Conservation (phyloP, 768 basidiomycete species). For the Lactarius quietus region DNA sequence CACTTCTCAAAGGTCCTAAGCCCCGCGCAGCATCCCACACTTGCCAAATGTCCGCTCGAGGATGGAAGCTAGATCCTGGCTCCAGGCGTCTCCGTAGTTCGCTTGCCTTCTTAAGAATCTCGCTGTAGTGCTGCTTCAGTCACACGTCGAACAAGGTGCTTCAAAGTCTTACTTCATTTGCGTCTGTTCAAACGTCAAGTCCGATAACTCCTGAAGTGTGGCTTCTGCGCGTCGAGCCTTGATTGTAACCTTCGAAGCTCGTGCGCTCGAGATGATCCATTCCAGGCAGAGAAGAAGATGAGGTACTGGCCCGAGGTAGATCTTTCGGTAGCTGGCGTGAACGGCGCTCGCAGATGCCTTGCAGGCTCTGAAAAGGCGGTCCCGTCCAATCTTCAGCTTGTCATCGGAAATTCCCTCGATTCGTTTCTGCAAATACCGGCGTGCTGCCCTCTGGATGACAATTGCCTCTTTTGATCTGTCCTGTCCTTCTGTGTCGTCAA, state of each 20-base stretch:
- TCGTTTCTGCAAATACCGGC: neutral
- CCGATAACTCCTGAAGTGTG: conserved; percentile 8
- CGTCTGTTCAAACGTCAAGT: neutral
- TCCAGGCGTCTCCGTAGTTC: conserved; percentile 1
- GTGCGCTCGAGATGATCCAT: conserved; percentile 3
- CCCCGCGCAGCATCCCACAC: conserved; percentile 4
- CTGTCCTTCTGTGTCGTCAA: neutral
- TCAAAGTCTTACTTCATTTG: neutral
- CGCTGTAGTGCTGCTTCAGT: neutral
- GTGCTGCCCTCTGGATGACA: conserved; percentile 11
- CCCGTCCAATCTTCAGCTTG: neutral
- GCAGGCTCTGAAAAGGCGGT: conserved; percentile 12
- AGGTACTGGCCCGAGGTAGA: conserved; percentile 16
- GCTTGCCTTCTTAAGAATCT: neutral
- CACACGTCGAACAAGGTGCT: neutral
- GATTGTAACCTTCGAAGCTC: neutral
- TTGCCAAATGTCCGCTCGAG: neutral
- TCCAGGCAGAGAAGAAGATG: conserved; percentile 22
- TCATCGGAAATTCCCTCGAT: neutral
- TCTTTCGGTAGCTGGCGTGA: conserved; percentile 8
- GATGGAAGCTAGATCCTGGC: neutral
- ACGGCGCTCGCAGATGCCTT: conserved; percentile 5
- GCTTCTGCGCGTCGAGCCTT: conserved; percentile 2
- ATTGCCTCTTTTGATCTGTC: conserved; percentile 6
- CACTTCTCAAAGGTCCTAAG: conserved; percentile 2